These are phyloP conservation scores for Ophiostoma australiae DNA, from an alignment of 2,329 filamentous ascomycete genomes.

Conservation along the genomic window DNA sequence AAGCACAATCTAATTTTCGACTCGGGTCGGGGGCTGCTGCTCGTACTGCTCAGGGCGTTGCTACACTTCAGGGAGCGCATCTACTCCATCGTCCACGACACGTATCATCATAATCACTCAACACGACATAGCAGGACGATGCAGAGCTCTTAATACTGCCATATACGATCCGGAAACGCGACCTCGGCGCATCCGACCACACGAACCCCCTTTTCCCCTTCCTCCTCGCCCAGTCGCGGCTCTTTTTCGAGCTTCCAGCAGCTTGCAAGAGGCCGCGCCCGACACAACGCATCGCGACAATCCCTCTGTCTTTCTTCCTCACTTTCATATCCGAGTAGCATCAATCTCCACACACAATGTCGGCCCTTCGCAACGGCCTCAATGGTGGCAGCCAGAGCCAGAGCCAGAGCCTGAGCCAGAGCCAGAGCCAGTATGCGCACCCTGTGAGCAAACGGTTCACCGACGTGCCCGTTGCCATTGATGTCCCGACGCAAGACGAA, in stretches of 20 bases:
- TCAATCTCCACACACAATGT: slow-evolving; percentile 36
- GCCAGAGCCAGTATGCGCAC: slow-evolving; percentile 27
- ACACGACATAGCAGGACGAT: slow-evolving; percentile 14
- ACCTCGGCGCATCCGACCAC: slow-evolving; percentile 11
- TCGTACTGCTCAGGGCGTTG: slow-evolving; percentile 4
- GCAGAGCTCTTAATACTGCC: slow-evolving; percentile 15
- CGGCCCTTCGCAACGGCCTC: slow-evolving; percentile 41
- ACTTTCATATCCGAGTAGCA: not conserved
- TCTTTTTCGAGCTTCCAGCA: slow-evolving; percentile 5
- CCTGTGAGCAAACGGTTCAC: slow-evolving; percentile 55
- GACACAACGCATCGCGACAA: slow-evolving; percentile 8
- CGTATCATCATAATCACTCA: slow-evolving; percentile 14
- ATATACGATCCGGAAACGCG: not conserved
- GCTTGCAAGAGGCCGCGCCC: slow-evolving; percentile 17
- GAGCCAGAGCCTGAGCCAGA: slow-evolving; percentile 4
- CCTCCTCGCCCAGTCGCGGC: slow-evolving; percentile 11
- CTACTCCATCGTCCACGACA: slow-evolving; percentile 5
- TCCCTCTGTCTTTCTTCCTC: not conserved
- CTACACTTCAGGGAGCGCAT: slow-evolving; percentile 15
- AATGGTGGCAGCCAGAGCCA: slow-evolving; percentile 38
- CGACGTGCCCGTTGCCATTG: slow-evolving; percentile 60
- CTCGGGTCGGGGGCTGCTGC: not conserved
- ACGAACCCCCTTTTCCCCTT: not conserved
- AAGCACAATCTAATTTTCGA: slow-evolving; percentile 21
- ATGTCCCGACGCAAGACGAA: slow-evolving; percentile 62